Evolutionary conservation across 176 grass and related monocot species (phyloP), one percentile per base, ranked within the genome.

Genomic region (Zea luxurians): DNA sequence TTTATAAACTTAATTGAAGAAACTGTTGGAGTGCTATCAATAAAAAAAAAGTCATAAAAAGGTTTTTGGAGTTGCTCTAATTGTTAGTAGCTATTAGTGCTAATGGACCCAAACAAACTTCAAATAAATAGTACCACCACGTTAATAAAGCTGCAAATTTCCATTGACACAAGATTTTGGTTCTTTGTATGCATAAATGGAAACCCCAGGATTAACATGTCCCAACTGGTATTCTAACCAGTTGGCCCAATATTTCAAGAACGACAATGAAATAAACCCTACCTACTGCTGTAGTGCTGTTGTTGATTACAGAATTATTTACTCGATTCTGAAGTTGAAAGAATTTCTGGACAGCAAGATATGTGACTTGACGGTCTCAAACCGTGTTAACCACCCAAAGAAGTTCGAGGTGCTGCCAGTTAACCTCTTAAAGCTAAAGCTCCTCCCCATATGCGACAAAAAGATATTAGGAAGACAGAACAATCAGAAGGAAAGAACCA

Each of bases 401-500:
- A 73, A 82, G 80, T 82, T 67, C 2, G 73, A 61, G 87, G 50
- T 85, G 73, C 42, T 13, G 42, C 60, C 73, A 89, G 52, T 85
- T 80, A 79, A 83, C 75, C 77, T 76, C 67, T 80, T 71, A 76
- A 81, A 72, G 72, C 82, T 81, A 77, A 85, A 77, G 66, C 72
- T 84, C 64, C 64, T 57, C 82, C 66, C 36, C 27, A 45, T 77
- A 84, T 45, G 72, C 59, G 66, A 76, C 71, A 81, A 81, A 85
- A 27, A 86, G 73, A 77, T 66, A 81, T 34, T 11, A 37, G 58
- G 15, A 43, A 63, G 48, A 43, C 6, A 69, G 78, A 80, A 47
- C 57, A 64, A 76, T 80, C 55, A 64, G 77, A 65, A 43, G 60
- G 5, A 67, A 63, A 27, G 37, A 75, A 49, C 37, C 52, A 76